Evolutionary conservation across 805 yeast genomes (phyloP), one percentile per base, ranked within the genome.

Genomic region (Saccharomyces kudriavzevii): DNA sequence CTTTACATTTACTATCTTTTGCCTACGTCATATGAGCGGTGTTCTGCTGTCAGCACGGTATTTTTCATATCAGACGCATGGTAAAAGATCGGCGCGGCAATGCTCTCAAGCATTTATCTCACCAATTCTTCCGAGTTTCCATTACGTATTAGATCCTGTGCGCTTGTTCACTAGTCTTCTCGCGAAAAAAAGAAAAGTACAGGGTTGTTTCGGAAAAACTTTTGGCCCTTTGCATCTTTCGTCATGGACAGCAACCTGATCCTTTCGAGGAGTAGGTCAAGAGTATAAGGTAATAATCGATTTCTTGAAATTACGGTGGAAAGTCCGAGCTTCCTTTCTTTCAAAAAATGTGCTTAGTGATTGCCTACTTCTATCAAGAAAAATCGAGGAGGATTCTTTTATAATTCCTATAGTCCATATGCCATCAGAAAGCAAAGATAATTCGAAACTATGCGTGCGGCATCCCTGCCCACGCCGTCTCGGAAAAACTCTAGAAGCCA

Each of bases 131-230:
- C 43, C 43, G 43, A 35, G 24, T n/a, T 35, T 17, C 43, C 43
- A 35, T 35, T 17, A 35, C 43, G 43, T 35, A 35, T 35, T 17
- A 71, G 84, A 76, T 74, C 83, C 77, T 83, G 83, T 80, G 48
- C 80, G 73, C 60, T 84, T 82, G 52, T 80, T 83, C 47, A 79
- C 70, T 55, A 83, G 82, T 55, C 78, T 40, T 84, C 78, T 75
- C 43, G 22, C 11, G 17, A 35, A 31, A 31, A 31, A 31, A 31
- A 35, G 17, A 35, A 5, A 8, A n/a, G 22, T 17, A 20, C 43
- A 17, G 13, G 40, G 40, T 17, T 17, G 8, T 10, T 20, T 17
- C 43, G 43, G 43, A 35, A 35, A 35, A 35, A 35, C 43, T 35
- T 35, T 35, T 35, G 40, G 17, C 24, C 8, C 2, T 8, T 6